A percentile compares a stretch with the other conserved stretches of the same genome.
phyloP scores from a whole-genome alignment of 257 asterid genomes.

The Salvia rosmarinus region DNA sequence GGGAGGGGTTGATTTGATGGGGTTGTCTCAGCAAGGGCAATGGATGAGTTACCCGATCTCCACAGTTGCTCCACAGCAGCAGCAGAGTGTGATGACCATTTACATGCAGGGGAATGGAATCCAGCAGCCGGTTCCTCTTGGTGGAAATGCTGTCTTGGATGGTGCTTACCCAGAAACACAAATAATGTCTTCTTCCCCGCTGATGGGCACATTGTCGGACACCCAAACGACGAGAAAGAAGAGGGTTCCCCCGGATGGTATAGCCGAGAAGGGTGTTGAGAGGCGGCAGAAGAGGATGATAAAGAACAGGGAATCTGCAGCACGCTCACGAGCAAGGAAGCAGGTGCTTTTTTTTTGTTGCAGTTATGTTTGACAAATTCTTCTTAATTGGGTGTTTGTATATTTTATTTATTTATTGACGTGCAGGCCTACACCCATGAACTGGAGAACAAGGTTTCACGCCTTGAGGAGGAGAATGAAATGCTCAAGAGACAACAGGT shows the following conservation, averaged over 20 bases:
- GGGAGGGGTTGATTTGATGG: too few species aligned
- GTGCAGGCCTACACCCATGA: conserved; percentile 88
- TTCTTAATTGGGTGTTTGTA: conserved; percentile 6
- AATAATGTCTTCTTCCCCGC: too few species aligned
- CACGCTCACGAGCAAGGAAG: conserved; percentile 96
- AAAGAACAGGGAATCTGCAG: conserved; percentile 96
- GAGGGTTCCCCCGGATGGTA: too few species aligned
- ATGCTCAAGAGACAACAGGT: conserved; percentile 78
- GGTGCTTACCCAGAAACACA: conserved; percentile 54
- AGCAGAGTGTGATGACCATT: too few species aligned
- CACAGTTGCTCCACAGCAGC: too few species aligned
- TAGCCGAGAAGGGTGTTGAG: conserved; percentile 74
- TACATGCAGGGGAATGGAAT: conserved; percentile 49
- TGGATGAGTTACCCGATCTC: too few species aligned
- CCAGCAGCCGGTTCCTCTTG: conserved; percentile 56
- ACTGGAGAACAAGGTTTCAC: conserved; percentile 81
- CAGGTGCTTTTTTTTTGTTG: conserved; percentile 57
- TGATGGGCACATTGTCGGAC: too few species aligned
- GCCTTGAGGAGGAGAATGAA: conserved; percentile 82
- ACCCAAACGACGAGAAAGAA: too few species aligned
- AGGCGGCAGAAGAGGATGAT: conserved; percentile 99
- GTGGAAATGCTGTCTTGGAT: conserved; percentile 58
- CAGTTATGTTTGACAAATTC: background rate
- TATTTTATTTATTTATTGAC: conserved; percentile 22
- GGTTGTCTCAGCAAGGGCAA: too few species aligned